Evolutionary conservation across 2,329 filamentous ascomycete genomes (phyloP).

Genomic region (Apiospora aurea): DNA sequence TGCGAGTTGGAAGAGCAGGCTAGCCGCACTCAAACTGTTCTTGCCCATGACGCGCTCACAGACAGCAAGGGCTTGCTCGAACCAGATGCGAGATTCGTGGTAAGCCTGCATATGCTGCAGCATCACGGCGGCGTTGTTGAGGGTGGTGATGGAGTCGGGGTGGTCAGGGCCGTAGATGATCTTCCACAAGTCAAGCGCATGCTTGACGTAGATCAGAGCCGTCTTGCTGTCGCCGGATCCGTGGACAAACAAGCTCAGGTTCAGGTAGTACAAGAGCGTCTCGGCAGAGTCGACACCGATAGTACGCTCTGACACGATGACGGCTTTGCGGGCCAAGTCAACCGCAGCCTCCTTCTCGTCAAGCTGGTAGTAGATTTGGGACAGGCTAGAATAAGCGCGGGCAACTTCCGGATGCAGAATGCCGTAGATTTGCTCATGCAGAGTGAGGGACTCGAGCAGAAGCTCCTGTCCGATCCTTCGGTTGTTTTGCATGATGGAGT

Average conservation of each 20-base stretch:
- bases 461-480: constrained; percentile 96
- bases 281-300: constrained; percentile 93
- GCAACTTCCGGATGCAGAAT: constrained; percentile 97
- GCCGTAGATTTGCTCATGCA: constrained; percentile 98
- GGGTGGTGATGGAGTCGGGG: constrained; percentile 96
- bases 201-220: constrained; percentile 88
- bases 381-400: constrained; percentile 91
- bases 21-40: constrained; percentile 90
- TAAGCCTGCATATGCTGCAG: constrained; percentile 94
- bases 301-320: constrained; percentile 94
- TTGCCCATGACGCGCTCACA: constrained; percentile 91
- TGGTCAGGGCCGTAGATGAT: constrained; percentile 93
- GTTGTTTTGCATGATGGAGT: constrained; percentile 95
- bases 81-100: constrained; percentile 94
- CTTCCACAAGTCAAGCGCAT: constrained; percentile 95
- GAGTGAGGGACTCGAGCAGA: constrained; percentile 90
- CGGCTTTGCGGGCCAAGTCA: constrained; percentile 93
- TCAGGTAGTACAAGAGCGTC: constrained; percentile 94
- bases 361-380: constrained; percentile 96
- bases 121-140: constrained; percentile 99
- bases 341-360: constrained; percentile 97
- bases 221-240: constrained; percentile 87
- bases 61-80: constrained; percentile 88
- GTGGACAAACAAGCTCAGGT: constrained; percentile 93
- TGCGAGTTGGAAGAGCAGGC: constrained; percentile 94